Conservation (phyloP, 73 alveolate species). For the Paramecium sexaurelia region DNA sequence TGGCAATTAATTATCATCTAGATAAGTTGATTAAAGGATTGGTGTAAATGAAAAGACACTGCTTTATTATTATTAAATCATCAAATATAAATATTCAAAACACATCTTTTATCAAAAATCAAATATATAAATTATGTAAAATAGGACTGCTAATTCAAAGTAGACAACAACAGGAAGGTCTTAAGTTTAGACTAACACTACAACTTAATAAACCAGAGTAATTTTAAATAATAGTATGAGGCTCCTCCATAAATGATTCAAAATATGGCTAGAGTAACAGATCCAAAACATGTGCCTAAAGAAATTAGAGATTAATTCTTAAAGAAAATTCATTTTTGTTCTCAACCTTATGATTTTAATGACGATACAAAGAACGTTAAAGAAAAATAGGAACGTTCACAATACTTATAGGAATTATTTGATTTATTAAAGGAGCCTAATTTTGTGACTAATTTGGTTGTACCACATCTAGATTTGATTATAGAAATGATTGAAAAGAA, state of each 20-base stretch:
- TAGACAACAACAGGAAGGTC: neutral
- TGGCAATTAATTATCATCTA: neutral
- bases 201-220: neutral
- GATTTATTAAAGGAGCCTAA: constrained; percentile 78
- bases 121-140: neutral
- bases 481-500: constrained; percentile 91
- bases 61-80: neutral
- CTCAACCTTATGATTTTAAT: constrained; percentile 80
- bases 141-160: neutral
- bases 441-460: constrained; percentile 76
- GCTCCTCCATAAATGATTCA: constrained; percentile 13
- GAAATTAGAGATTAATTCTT: constrained; percentile 70
- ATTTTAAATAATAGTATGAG: neutral
- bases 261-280: constrained; percentile 63
- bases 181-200: neutral
- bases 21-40: neutral
- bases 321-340: constrained; percentile 67
- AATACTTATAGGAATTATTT: constrained; percentile 80
- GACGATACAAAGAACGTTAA: constrained; percentile 90
- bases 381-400: constrained; percentile 80
- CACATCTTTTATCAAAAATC: constrained; percentile 20
- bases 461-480: constrained; percentile 87
- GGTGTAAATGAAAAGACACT: neutral
- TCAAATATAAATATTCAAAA: constrained; percentile 13
- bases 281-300: constrained; percentile 68